Conservation (phyloP, 2,329 filamentous ascomycete species). For the Pseudophaeomoniella oleicola region DNA sequence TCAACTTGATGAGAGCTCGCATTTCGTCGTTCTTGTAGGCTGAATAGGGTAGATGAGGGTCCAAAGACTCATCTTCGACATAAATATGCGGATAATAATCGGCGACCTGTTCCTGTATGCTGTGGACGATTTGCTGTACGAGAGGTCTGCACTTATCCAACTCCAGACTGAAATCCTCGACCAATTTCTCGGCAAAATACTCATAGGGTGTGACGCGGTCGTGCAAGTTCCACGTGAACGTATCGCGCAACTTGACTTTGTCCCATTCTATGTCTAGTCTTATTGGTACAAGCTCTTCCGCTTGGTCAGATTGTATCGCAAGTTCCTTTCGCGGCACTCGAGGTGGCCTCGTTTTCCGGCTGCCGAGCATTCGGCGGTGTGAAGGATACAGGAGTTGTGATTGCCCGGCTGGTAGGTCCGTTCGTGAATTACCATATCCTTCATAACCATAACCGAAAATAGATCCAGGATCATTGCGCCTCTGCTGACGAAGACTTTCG, state of each 20-base stretch:
- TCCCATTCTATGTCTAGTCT: conserved; percentile 90
- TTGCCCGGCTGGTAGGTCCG: conserved; percentile 47
- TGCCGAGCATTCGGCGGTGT: conserved; percentile 61
- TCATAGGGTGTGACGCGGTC: conserved; percentile 70
- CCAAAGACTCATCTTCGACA: conserved; percentile 77
- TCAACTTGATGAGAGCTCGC: conserved; percentile 87
- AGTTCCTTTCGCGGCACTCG: conserved; percentile 68
- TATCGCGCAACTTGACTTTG: conserved; percentile 88
- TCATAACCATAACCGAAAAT: conserved; percentile 62
- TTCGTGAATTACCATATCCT: conserved; percentile 78
- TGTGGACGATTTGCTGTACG: conserved; percentile 49
- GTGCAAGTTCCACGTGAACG: conserved; percentile 96
- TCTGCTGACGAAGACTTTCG: conserved; percentile 45
- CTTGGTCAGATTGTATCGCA: conserved; percentile 71
- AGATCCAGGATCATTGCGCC: conserved; percentile 40
- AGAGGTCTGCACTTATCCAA: conserved; percentile 44
- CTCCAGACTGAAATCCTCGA: conserved; percentile 73
- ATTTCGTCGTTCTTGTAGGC: conserved; percentile 99
- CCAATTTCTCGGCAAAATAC: conserved; percentile 72
- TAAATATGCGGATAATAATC: conserved; percentile 90
- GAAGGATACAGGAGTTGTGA: conserved; percentile 65
- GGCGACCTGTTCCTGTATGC: conserved; percentile 74
- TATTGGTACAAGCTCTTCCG: conserved; percentile 83
- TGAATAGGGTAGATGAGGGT: conserved; percentile 76
- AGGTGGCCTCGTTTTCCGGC: conserved; percentile 57